These are phyloP conservation scores for Magnusiomyces tetraspermus DNA, from an alignment of 1,139 yeast species.

Conservation along the genomic window DNA sequence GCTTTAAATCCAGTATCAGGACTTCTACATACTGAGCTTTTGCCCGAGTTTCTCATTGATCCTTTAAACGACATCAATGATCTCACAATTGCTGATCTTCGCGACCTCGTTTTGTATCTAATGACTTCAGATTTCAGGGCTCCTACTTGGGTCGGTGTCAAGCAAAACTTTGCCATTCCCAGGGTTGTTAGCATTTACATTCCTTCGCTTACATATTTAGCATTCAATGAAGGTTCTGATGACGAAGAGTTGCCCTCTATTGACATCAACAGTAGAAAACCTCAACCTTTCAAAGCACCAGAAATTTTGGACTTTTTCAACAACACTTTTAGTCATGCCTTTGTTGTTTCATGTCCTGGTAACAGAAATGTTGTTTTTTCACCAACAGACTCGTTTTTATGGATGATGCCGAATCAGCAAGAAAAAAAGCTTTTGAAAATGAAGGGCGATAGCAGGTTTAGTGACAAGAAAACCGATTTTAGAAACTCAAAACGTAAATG, in stretches of 20 bases:
- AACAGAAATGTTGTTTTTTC: constrained; percentile 48
- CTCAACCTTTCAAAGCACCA: constrained; percentile 3
- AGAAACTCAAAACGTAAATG: constrained; percentile 3
- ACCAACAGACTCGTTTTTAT: constrained; percentile 37
- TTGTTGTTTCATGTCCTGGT: constrained; percentile 53
- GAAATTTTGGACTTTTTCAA: constrained; percentile 34
- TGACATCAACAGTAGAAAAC: constrained; percentile 5
- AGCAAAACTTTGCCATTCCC: constrained; percentile 27
- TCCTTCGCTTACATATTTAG: constrained; percentile 52
- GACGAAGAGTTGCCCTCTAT: constrained; percentile 8
- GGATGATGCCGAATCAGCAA: neutral
- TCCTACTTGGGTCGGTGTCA: constrained; percentile 38
- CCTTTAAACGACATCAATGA: constrained; percentile 17
- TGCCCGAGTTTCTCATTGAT: constrained; percentile 26
- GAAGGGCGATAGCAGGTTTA: constrained; percentile 1
- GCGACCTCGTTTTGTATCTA: constrained; percentile 45
- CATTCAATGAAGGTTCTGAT: constrained; percentile 31
- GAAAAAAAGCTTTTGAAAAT: neutral
- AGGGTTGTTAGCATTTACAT: constrained; percentile 53
- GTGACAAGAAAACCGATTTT: constrained; percentile 14
- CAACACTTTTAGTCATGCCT: constrained; percentile 34
- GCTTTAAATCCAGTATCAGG: neutral
- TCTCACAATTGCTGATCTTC: constrained; percentile 30
- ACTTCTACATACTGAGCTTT: constrained; percentile 1
- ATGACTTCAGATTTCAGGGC: constrained; percentile 36